Evolutionary conservation across 2,329 filamentous ascomycete species (phyloP).

Genomic region (Fusarium keratoplasticum): DNA sequence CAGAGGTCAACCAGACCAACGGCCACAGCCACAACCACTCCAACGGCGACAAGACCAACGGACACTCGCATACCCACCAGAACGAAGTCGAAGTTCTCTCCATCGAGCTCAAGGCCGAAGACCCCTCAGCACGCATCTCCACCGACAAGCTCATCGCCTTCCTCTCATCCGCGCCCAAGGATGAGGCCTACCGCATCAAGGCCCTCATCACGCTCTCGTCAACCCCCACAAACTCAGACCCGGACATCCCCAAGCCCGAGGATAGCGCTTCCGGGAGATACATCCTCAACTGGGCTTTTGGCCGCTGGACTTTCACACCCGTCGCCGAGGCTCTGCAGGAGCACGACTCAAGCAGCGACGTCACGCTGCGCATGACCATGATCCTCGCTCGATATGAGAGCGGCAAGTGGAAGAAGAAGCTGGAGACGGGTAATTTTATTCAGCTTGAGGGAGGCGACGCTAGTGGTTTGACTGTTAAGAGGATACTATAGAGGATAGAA

Average conservation of each 20-base stretch:
- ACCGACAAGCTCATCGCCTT: constrained; percentile 74
- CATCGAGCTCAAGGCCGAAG: constrained; percentile 70
- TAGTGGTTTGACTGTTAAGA: constrained; percentile 64
- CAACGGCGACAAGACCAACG: constrained; percentile 50
- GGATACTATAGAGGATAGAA: constrained; percentile 54
- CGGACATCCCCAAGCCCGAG: constrained; percentile 53
- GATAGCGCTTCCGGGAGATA: constrained; percentile 65
- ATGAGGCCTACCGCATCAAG: constrained; percentile 97
- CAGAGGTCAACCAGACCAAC: constrained; percentile 46
- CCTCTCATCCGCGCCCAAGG: constrained; percentile 81
- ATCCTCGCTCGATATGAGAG: constrained; percentile 80
- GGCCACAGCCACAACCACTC: constrained; percentile 52
- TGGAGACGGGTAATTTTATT: constrained; percentile 69
- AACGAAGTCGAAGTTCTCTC: constrained; percentile 94
- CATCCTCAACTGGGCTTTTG: constrained; percentile 98
- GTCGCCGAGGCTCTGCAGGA: constrained; percentile 56
- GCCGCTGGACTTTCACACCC: constrained; percentile 89
- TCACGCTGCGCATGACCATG: constrained; percentile 77
- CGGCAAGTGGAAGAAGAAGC: constrained; percentile 80
- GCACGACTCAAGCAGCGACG: constrained; percentile 66
- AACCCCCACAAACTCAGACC: constrained; percentile 63
- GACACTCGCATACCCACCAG: constrained; percentile 69
- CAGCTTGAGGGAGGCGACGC: constrained; percentile 59
- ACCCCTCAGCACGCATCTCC: constrained; percentile 57
- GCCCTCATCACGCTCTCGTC: constrained; percentile 66